Evolutionary conservation across 2,329 filamentous ascomycete species (phyloP).

Genomic region (Epichloe festucae): DNA sequence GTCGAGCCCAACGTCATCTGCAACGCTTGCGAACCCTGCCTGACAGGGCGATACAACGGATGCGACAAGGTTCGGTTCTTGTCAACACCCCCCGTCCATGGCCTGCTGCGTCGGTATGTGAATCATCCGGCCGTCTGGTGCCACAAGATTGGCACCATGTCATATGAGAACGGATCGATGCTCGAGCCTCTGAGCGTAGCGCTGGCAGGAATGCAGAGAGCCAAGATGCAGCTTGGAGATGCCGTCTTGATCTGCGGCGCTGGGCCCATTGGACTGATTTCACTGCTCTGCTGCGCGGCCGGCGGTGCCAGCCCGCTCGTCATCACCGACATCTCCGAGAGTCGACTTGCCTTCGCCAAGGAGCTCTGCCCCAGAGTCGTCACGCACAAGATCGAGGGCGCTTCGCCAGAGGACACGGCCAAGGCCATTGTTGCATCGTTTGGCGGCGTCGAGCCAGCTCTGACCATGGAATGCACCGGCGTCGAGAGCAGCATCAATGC

Average conservation of each 20-base stretch:
- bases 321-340: conserved; percentile 88
- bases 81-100: conserved; percentile 85
- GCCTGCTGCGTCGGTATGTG: conserved; percentile 80
- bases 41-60: conserved; percentile 90
- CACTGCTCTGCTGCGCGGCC: conserved; percentile 69
- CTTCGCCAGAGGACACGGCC: conserved; percentile 58
- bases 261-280: conserved; percentile 86
- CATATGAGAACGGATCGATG: conserved; percentile 80
- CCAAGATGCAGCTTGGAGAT: conserved; percentile 70
- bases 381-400: conserved; percentile 64
- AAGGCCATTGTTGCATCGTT: conserved; percentile 54
- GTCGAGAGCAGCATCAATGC: conserved; percentile 79
- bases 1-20: conserved; percentile 93
- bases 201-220: conserved; percentile 75
- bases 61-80: conserved; percentile 79
- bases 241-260: conserved; percentile 82
- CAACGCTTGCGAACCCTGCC: conserved; percentile 76
- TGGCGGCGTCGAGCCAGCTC: conserved; percentile 65
- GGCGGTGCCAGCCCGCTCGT: conserved; percentile 84
- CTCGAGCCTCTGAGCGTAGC: conserved; percentile 85
- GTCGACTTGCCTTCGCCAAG: conserved; percentile 72
- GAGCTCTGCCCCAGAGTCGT: conserved; percentile 65
- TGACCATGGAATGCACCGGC: conserved; percentile 87
- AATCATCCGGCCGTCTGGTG: conserved; percentile 93
- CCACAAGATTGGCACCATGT: conserved; percentile 89